Percentiles rank a stretch among this genome's conserved stretches.
phyloP scores from a whole-genome alignment of 352 stramenopile species.

The Blastocystis sp. region DNA sequence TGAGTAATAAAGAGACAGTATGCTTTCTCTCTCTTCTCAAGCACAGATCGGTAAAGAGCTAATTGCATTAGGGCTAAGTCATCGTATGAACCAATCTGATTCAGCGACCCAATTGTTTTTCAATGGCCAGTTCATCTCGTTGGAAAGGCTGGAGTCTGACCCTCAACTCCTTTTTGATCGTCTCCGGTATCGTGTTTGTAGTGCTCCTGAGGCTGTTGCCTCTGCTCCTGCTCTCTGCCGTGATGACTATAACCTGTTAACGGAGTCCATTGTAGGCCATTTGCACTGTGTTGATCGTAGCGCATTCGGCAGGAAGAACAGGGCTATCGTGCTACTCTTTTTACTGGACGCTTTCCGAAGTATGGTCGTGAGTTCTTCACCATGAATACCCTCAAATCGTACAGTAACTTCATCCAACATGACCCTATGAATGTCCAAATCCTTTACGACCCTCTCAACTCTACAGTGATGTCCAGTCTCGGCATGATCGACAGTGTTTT shows the following conservation, averaged over 20 bases:
- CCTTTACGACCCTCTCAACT: not conserved
- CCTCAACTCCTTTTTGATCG: not conserved
- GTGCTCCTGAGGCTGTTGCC: not conserved
- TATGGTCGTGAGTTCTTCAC: not conserved
- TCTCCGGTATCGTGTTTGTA: constrained; percentile 1
- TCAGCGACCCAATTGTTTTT: not conserved
- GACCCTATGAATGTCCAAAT: not conserved
- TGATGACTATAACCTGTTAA: not conserved
- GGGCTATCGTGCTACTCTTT: not conserved
- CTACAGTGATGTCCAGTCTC: not conserved
- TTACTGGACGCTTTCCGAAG: not conserved
- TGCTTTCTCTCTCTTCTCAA: not conserved
- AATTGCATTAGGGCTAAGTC: not conserved
- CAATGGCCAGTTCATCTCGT: not conserved
- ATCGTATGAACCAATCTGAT: not conserved
- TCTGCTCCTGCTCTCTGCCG: not conserved
- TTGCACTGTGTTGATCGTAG: not conserved
- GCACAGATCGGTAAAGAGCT: constrained; percentile 31
- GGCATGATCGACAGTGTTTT: not conserved
- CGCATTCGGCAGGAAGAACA: not conserved
- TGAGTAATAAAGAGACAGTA: not conserved
- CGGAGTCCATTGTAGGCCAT: not conserved
- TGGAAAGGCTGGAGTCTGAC: not conserved
- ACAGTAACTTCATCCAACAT: not conserved
- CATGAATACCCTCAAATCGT: not conserved